A percentile compares a stretch with the other conserved stretches of the same genome.
These are phyloP conservation scores for Ganoderma lucidum DNA, from an alignment of 1,284 basidiomycete genomes.

Conservation along the genomic window DNA sequence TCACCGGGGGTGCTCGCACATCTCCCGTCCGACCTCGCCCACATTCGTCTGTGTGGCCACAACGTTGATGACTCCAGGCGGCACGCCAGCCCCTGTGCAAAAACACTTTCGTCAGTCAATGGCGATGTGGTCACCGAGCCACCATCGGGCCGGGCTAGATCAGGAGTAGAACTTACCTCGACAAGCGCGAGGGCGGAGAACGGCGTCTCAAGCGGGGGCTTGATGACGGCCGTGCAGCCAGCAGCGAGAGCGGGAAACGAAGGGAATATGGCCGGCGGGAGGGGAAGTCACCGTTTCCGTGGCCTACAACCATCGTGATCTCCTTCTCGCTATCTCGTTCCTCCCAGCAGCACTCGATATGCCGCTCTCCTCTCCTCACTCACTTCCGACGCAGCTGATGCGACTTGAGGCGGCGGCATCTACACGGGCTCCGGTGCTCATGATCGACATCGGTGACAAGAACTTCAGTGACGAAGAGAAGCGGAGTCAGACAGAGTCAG, in stretches of 20 bases:
- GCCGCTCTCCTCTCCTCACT: no score
- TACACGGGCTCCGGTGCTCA: no score
- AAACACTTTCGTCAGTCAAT: not conserved
- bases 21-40: slow-evolving; percentile 81
- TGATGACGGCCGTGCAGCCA: slow-evolving; percentile 96
- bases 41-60: slow-evolving; percentile 89
- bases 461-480: no score
- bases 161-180: slow-evolving; percentile 56
- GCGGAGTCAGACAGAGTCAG: no score
- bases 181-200: slow-evolving; percentile 91
- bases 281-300: no score
- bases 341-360: no score
- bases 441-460: no score
- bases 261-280: no score
- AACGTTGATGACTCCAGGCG: slow-evolving; percentile 95
- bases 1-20: slow-evolving; percentile 81
- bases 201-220: slow-evolving; percentile 96
- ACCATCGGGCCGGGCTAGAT: not conserved
- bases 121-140: not conserved
- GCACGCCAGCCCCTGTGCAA: slow-evolving; percentile 84
- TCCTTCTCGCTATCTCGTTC: no score
- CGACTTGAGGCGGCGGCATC: no score
- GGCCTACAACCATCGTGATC: no score
- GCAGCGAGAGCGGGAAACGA: slow-evolving; percentile 94
- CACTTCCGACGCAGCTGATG: no score